These are phyloP conservation scores for Pleomassaria siparia DNA, from an alignment of 2,329 filamentous ascomycete species.

Conservation along the genomic window DNA sequence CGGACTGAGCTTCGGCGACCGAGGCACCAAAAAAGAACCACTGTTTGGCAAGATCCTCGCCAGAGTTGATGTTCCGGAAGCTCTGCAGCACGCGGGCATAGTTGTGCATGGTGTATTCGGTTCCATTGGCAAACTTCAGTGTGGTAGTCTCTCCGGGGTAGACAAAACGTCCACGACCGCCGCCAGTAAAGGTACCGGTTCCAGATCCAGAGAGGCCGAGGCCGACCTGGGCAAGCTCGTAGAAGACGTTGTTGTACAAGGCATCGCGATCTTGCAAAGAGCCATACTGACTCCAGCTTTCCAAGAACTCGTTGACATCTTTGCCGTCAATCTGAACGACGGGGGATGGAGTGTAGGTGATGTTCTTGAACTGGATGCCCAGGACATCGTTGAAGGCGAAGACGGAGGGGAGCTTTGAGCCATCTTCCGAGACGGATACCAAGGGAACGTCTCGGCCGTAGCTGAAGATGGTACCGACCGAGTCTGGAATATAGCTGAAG, in stretches of 20 bases:
- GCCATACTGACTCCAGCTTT: slow-evolving; percentile 50
- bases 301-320: slow-evolving; percentile 52
- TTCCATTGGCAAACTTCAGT: slow-evolving; percentile 49
- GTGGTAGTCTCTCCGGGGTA: slow-evolving; percentile 49
- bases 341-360: slow-evolving; percentile 51
- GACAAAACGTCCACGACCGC: slow-evolving; percentile 46
- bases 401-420: slow-evolving; percentile 59
- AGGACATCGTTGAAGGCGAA: slow-evolving; percentile 56
- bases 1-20: slow-evolving; percentile 1
- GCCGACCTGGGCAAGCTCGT: slow-evolving; percentile 47
- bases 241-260: slow-evolving; percentile 56
- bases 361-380: slow-evolving; percentile 46
- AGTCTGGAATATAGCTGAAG: slow-evolving; percentile 58
- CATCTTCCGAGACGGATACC: slow-evolving; percentile 64
- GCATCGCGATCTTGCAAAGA: slow-evolving; percentile 60
- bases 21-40: slow-evolving; percentile 37
- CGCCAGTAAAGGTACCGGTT: slow-evolving; percentile 47
- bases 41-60: slow-evolving; percentile 43
- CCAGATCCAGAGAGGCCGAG: slow-evolving; percentile 44
- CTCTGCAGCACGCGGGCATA: slow-evolving; percentile 43
- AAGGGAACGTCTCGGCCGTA: slow-evolving; percentile 53
- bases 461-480: slow-evolving; percentile 53
- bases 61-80: slow-evolving; percentile 45
- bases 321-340: slow-evolving; percentile 59
- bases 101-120: slow-evolving; percentile 44